These are phyloP conservation scores for Hirsutella rhossiliensis DNA, from an alignment of 2,329 filamentous ascomycete genomes.

Conservation along the genomic window DNA sequence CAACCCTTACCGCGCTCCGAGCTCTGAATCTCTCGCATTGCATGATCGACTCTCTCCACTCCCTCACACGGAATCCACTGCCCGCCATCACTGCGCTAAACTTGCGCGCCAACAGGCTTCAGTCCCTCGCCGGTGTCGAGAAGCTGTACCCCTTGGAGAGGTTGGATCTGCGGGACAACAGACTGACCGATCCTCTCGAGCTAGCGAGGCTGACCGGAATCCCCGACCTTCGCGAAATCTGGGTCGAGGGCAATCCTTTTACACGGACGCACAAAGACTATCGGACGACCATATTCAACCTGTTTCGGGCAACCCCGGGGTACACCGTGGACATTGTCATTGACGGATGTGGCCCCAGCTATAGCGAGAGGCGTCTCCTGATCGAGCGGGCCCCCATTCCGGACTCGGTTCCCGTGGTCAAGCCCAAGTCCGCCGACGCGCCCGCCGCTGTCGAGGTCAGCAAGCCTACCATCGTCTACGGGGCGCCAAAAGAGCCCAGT, in stretches of 20 bases:
- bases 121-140: constrained; percentile 81
- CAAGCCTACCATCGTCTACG: constrained; percentile 51
- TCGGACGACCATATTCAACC: constrained; percentile 84
- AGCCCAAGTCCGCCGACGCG: constrained; percentile 51
- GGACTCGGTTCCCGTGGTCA: constrained; percentile 66
- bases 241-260: constrained; percentile 86
- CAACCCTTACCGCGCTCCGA: constrained; percentile 74
- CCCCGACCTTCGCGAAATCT: constrained; percentile 84
- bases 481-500: constrained; percentile 33
- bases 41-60: constrained; percentile 93
- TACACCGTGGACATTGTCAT: constrained; percentile 86
- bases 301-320: constrained; percentile 82
- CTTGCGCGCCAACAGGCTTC: constrained; percentile 75
- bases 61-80: constrained; percentile 71
- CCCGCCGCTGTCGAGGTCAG: constrained; percentile 53
- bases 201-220: constrained; percentile 81
- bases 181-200: constrained; percentile 80
- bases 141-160: constrained; percentile 79
- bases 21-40: constrained; percentile 91
- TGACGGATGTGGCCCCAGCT: constrained; percentile 73
- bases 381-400: constrained; percentile 70
- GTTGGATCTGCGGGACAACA: constrained; percentile 84
- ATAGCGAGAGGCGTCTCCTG: constrained; percentile 72
- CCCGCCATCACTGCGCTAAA: constrained; percentile 92
- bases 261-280: constrained; percentile 77